phyloP scores from a whole-genome alignment of 352 stramenopile genomes.

The Pythium aquatile region DNA sequence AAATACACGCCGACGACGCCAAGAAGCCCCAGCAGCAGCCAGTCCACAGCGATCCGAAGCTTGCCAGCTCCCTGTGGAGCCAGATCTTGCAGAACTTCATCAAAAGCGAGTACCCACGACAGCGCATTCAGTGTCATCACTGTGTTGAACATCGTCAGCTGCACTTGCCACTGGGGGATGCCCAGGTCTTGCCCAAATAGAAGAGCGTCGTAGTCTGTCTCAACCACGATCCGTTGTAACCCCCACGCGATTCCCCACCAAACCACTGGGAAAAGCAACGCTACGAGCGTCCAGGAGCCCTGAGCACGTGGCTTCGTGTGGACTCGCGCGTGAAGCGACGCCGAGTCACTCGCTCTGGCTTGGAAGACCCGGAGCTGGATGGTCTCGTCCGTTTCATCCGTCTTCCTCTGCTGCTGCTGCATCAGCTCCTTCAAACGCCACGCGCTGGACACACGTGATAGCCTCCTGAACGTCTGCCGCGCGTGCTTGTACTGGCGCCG shows the following conservation, averaged over 20 bases:
- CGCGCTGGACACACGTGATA: conserved; percentile 17
- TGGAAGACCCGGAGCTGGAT: conserved; percentile 30
- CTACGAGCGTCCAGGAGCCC: conserved; percentile 59
- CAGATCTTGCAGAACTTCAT: conserved; percentile 43
- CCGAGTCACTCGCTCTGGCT: conserved; percentile 10
- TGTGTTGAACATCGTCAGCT: conserved; percentile 33
- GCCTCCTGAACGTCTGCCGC: conserved; percentile 21
- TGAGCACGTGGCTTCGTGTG: conserved; percentile 29
- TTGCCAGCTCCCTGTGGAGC: background rate
- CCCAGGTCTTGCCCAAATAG: conserved; percentile 18
- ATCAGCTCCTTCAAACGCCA: background rate
- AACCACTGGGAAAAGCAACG: conserved; percentile 32
- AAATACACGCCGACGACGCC: conserved; percentile 33
- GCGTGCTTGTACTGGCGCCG: conserved; percentile 30
- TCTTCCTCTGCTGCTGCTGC: background rate
- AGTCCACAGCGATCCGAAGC: conserved; percentile 11
- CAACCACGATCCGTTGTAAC: conserved; percentile 12
- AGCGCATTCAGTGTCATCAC: conserved; percentile 42
- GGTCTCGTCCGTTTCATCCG: background rate
- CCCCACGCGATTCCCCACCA: conserved; percentile 30
- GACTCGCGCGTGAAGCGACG: conserved; percentile 19
- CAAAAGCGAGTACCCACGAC: conserved; percentile 42
- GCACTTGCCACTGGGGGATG: conserved; percentile 35
- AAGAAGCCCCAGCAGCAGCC: conserved; percentile 25
- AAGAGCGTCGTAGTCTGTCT: conserved; percentile 16